phyloP scores from a whole-genome alignment of 2,329 filamentous ascomycete species.

The Aureobasidium sp. region DNA sequence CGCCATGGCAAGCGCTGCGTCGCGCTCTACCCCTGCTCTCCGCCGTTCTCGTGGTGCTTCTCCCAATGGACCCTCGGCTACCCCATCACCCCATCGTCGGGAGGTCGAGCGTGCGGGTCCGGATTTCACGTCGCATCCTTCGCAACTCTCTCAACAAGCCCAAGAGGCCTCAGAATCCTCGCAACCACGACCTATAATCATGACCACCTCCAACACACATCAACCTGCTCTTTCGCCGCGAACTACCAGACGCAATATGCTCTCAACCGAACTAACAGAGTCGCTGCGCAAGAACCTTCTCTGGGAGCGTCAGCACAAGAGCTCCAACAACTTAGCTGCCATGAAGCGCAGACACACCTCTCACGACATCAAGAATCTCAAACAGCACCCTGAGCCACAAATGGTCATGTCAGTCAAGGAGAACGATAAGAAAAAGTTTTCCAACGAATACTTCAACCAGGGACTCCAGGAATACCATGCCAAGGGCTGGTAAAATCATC shows the following conservation, averaged over 20 bases:
- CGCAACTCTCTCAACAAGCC: conserved; percentile 3
- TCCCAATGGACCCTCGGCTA: conserved; percentile 60
- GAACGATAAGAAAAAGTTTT: conserved; percentile 47
- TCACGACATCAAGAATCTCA: conserved; percentile 80
- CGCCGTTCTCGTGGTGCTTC: conserved; percentile 54
- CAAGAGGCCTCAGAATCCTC: conserved; percentile 24
- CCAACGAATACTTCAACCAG: conserved; percentile 78
- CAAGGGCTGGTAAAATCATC: conserved; percentile 62
- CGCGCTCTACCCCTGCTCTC: conserved; percentile 45
- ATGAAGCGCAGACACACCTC: conserved; percentile 85
- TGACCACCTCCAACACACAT: conserved; percentile 58
- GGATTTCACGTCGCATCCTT: background rate
- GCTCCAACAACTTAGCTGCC: conserved; percentile 76
- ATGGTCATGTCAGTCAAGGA: conserved; percentile 33
- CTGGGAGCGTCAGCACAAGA: conserved; percentile 93
- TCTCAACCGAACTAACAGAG: conserved; percentile 87
- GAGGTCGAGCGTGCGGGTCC: conserved; percentile 14
- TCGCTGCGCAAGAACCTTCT: conserved; percentile 84
- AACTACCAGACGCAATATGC: conserved; percentile 90
- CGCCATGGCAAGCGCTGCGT: conserved; percentile 59
- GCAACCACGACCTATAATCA: conserved; percentile 72
- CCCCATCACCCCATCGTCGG: conserved; percentile 41
- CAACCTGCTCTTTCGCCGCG: conserved; percentile 67
- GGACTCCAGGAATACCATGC: conserved; percentile 78
- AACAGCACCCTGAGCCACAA: conserved; percentile 64